These are phyloP conservation scores for Aspergillus brasiliensis DNA, from an alignment of 2,329 filamentous ascomycete species.

Conservation along the genomic window DNA sequence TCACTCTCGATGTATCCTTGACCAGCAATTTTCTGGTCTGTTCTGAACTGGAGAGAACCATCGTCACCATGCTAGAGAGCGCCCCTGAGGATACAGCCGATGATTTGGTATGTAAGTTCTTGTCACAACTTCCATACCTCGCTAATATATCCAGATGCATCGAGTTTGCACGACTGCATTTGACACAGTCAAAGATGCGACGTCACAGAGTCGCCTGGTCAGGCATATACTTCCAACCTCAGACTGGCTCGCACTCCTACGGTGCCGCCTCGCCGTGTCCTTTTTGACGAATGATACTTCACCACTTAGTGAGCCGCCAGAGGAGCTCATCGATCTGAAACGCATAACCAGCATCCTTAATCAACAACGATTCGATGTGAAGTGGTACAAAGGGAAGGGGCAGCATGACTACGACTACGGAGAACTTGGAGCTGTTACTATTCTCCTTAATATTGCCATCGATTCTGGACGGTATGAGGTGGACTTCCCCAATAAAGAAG, in stretches of 20 bases:
- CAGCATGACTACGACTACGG: conserved; percentile 59
- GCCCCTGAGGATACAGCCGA: conserved; percentile 23
- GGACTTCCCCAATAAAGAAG: conserved; percentile 33
- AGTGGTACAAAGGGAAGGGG: conserved; percentile 26
- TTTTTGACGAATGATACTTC: conserved; percentile 36
- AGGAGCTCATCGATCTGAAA: conserved; percentile 33
- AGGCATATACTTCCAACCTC: conserved; percentile 43
- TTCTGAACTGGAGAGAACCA: conserved; percentile 36
- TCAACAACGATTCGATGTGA: conserved; percentile 36
- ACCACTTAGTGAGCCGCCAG: conserved; percentile 28
- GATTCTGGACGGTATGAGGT: conserved; percentile 59
- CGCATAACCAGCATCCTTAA: conserved; percentile 32
- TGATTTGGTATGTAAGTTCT: conserved; percentile 22
- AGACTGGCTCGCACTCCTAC: conserved; percentile 39
- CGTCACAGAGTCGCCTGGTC: conserved; percentile 44
- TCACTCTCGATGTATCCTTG: conserved; percentile 40
- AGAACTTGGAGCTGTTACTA: conserved; percentile 65
- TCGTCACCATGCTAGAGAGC: conserved; percentile 34
- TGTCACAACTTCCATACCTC: neutral
- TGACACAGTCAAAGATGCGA: conserved; percentile 40
- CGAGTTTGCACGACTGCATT: conserved; percentile 31
- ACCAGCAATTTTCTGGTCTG: conserved; percentile 32
- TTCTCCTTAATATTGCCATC: conserved; percentile 73
- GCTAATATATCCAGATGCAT: conserved; percentile 29
- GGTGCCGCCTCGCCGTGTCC: conserved; percentile 42